Base-by-base conservation (phyloP, 768 basidiomycete species). In the Tephrocybe sp. region DNA sequence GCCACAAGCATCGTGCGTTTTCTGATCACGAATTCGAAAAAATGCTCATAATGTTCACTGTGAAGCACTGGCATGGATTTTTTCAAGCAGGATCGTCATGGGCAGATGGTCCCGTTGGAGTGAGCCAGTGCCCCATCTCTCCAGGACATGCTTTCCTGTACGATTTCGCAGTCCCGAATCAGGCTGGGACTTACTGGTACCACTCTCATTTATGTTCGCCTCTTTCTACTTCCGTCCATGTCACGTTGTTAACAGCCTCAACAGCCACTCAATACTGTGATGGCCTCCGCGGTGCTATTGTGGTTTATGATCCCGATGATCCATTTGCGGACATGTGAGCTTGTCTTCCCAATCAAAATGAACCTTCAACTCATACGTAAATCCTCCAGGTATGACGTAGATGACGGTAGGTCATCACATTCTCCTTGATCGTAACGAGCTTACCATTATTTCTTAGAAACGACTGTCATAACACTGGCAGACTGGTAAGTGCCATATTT, bases 1-100 rank as follows among this genome's bases (percentile, higher is more conserved):
- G 57, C 52, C 25, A 63, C 62, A 5, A 36, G 34, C n/a, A 36
- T 36, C 12, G 28, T 30, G 12, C 34, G 34, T 36, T 36, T 5
- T 4, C n/a, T 4, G 34, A 7, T 11, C 34, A 6, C 28, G 28
- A 7, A 9, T 17, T 7, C 8, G 9, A 4, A 15, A 36, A 15
- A 6, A 12, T 12, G 11, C 4, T 7, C 34, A 36, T 36, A 17
- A 36, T 17, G 12, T 36, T 4, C 6, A 36, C n/a, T 9, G 8
- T 36, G 7, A 9, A 36, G 34, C 34, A 36, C 14, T 36, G 34
- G 34, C 34, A 36, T 36, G 34, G 34, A 4, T 36, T 36, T 17
- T 36, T 36, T 15, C 34, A 36, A 36, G 34, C 34, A 36, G 34
- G 34, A 7, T 12, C 34, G 6, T 7, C 34, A 12, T 36, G n/a